Base-by-base conservation (phyloP, 257 asterid species). In the Linaria vulgaris region DNA sequence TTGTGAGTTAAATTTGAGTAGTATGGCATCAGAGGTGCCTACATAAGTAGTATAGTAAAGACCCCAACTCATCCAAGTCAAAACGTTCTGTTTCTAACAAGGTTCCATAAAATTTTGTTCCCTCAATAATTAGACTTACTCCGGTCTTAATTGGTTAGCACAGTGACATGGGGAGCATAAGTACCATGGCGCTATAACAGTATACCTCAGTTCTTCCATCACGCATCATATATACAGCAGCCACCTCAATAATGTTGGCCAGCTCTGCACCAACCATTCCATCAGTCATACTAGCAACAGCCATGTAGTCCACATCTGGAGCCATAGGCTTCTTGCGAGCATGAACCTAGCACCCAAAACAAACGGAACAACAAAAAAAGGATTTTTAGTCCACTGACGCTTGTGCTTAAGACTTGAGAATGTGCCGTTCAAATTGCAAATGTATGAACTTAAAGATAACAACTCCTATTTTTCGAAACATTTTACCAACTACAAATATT, bases 251-350 rank as follows among this genome's bases (percentile, higher is more conserved):
- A 59, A 94, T 84, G 82, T 94, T 94, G 62, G 96, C 99, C 64
- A 94, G 80, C 89, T 94, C 97, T 1, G 99, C 96, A 56, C 99
- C 97, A 72, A 87, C 97, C 99, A 94, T 90, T 69, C 97, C 97
- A 30, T 84, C 88, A 13, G 96, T 87, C 87, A 84, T 78, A 70
- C 82, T 77, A 55, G 95, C 96, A 77, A 94, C 95, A 72, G 95
- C 97, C 74, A 72, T 67, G 64, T 80, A 94, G 75, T 90, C 99
- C 69, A 89, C 84, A 72, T 89, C 97, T 47, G 88, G 84, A 68
- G 96, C 97, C 87, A 87, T 81, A 56, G 91, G 94, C 78, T 92
- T 89, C 74, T 85, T 92, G 51, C 95, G 88, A 72, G 97, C 96
- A 76, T 92, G 99, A 21, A 92, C 99, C 99, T 92, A 59, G 34